Evolutionary conservation across 2,329 filamentous ascomycete species (phyloP), one percentile per base, ranked within the genome.

Genomic region (Periconia sp.): DNA sequence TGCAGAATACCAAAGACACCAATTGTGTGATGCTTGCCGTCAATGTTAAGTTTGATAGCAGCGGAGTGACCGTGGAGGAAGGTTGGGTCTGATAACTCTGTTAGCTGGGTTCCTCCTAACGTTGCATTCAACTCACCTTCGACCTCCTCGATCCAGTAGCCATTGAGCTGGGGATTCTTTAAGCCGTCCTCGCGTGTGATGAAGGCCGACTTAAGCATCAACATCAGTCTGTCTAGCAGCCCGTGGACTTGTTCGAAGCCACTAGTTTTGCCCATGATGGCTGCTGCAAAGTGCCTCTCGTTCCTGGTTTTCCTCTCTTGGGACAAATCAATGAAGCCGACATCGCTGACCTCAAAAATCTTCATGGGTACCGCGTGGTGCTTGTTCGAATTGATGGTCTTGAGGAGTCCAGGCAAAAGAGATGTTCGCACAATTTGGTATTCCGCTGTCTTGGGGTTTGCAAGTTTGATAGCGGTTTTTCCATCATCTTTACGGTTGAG

Each of bases 181-280:
- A 74, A 61, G 79, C 76, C 63, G 61, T 92, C 89, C 66, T 92
- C 90, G 55, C 84, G 82, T 2, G 86, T 89, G 54, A 94, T 77
- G 78, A 96, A 96, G 41, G 86, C 84, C 45, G 86, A 89, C 69
- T 89, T 89, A 56, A 99, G 84, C 93, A 97, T 97, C 56, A 90
- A 79, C 83, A 99, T 88, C 58, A 97, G 78, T 49, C 94, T 88
- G 75, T 99, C 94, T 42, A 99, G 80, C 61, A 99, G 82, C 53
- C 94, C 94, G 76, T 99, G 95, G 2, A 99, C 91, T 59, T 95
- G 81, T 77, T 99, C 94, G 74, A 99, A 99, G 41, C 95, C 94
- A 64, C 88, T 92, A 3, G 87, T 91, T 82, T 94, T 96, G 69
- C 92, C 92, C 76, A 93, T 97, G 84, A 89, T 96, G 1, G 92